phyloP scores from a whole-genome alignment of 1,284 basidiomycete genomes.

The Leccinum fallax region DNA sequence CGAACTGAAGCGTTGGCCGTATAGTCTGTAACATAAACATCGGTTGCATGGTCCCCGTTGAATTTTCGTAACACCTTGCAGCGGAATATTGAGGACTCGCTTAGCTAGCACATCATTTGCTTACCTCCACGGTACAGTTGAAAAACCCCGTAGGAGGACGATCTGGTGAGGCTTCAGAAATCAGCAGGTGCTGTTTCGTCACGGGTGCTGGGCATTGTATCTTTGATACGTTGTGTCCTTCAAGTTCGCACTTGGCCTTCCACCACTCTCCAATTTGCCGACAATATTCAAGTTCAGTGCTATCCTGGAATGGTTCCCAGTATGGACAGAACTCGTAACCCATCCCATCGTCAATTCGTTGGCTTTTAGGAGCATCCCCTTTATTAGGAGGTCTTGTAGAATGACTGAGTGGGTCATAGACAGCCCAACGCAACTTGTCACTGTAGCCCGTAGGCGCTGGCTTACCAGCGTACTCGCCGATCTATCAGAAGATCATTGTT shows the following conservation, averaged over 20 bases:
- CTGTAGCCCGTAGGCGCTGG: constrained; percentile 44
- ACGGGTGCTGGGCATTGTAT: constrained; percentile 15
- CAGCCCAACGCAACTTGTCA: constrained; percentile 39
- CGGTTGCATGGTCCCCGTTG: constrained; percentile 40
- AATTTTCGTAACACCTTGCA: constrained; percentile 52
- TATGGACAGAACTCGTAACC: constrained; percentile 38
- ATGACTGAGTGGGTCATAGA: constrained; percentile 30
- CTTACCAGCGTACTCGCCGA: constrained; percentile 32
- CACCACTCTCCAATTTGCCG: constrained; percentile 56
- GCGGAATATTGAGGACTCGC: neutral
- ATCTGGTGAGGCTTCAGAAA: constrained; percentile 52
- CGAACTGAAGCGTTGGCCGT: constrained; percentile 45
- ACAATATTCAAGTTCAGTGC: constrained; percentile 40
- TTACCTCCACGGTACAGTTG: constrained; percentile 68
- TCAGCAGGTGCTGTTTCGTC: constrained; percentile 47
- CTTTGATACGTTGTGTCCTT: constrained; percentile 6
- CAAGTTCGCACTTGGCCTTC: constrained; percentile 37
- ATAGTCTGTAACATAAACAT: constrained; percentile 71
- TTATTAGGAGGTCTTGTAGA: constrained; percentile 22
- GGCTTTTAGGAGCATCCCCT: constrained; percentile 31
- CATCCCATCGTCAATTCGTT: constrained; percentile 25
- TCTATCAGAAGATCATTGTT: constrained; percentile 27
- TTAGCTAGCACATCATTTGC: constrained; percentile 10
- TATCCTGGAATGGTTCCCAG: constrained; percentile 30
- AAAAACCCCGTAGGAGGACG: constrained; percentile 56